phyloP scores from a whole-genome alignment of 345 rosid genomes.

The Turnera subulata region DNA sequence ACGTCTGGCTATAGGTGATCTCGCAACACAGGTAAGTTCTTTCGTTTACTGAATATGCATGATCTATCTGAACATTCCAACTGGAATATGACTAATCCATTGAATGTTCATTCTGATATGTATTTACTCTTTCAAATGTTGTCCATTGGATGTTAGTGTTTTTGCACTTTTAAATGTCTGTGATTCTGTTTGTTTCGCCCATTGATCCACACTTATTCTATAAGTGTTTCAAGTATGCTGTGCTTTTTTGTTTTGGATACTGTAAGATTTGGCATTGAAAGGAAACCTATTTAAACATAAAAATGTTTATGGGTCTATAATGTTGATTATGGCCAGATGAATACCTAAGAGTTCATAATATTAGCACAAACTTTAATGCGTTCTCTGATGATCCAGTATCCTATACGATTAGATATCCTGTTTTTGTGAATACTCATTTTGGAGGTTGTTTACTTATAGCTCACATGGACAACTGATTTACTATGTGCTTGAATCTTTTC shows the following conservation, averaged over 20 bases:
- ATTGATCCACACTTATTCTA: too few species aligned
- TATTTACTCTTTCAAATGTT: not conserved
- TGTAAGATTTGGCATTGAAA: too few species aligned
- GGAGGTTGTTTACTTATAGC: not conserved
- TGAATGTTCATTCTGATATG: not conserved
- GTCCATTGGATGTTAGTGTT: not conserved
- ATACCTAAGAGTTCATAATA: too few species aligned
- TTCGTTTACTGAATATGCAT: not conserved
- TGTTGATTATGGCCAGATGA: too few species aligned
- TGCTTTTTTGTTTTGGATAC: too few species aligned
- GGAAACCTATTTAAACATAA: too few species aligned
- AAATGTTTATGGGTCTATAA: too few species aligned
- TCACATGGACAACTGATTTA: not conserved
- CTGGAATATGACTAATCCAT: not conserved
- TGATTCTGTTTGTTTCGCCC: not conserved
- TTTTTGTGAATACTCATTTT: too few species aligned
- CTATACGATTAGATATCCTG: too few species aligned
- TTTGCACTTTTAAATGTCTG: not conserved
- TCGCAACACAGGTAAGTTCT: constrained; percentile 80
- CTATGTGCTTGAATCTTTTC: not conserved
- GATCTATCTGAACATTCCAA: not conserved
- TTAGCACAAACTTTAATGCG: too few species aligned
- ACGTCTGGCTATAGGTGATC: constrained; percentile 96
- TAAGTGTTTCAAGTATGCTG: too few species aligned
- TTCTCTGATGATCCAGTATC: too few species aligned